Percentiles rank a stretch among this genome's conserved stretches.
Conservation (phyloP, 495 filamentous ascomycete genomes). For the Aspergillus diversus region DNA sequence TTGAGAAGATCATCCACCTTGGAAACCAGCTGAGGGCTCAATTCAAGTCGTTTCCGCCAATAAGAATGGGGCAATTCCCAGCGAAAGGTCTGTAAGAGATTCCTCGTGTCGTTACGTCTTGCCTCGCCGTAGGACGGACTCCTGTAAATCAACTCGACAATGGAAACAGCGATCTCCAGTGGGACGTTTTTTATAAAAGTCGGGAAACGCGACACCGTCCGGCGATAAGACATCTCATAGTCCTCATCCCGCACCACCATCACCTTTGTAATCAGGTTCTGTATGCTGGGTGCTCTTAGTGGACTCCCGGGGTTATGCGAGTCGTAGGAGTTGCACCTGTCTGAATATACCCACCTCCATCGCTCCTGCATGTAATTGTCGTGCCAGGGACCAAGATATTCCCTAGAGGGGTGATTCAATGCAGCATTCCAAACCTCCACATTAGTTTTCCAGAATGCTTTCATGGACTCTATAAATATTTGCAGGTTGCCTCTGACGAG, state of each 20-base stretch:
- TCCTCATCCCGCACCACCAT: background rate
- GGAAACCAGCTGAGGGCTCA: background rate
- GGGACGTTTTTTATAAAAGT: background rate
- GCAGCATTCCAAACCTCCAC: too few relatives aligned
- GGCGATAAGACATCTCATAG: background rate
- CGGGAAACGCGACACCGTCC: background rate
- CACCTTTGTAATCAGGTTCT: too few relatives aligned
- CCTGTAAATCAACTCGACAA: conserved; percentile 12
- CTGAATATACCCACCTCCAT: too few relatives aligned
- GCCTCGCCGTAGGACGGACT: background rate
- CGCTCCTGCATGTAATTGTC: too few relatives aligned
- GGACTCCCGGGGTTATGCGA: too few relatives aligned
- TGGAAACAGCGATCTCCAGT: conserved; percentile 12
- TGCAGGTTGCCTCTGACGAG: too few relatives aligned
- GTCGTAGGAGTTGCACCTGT: too few relatives aligned
- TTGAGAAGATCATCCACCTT: conserved; percentile 13
- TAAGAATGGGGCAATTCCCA: conserved; percentile 16
- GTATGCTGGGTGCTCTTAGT: too few relatives aligned
- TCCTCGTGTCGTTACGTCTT: conserved; percentile 6
- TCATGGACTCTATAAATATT: too few relatives aligned
- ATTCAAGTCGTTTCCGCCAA: conserved; percentile 9
- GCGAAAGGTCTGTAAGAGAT: conserved; percentile 14
- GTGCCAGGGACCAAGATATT: too few relatives aligned
- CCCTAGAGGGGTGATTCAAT: too few relatives aligned
- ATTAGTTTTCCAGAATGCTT: too few relatives aligned